These are phyloP conservation scores for Podila epicladia DNA, from an alignment of 192 early-diverging fungal genomes.

Conservation along the genomic window DNA sequence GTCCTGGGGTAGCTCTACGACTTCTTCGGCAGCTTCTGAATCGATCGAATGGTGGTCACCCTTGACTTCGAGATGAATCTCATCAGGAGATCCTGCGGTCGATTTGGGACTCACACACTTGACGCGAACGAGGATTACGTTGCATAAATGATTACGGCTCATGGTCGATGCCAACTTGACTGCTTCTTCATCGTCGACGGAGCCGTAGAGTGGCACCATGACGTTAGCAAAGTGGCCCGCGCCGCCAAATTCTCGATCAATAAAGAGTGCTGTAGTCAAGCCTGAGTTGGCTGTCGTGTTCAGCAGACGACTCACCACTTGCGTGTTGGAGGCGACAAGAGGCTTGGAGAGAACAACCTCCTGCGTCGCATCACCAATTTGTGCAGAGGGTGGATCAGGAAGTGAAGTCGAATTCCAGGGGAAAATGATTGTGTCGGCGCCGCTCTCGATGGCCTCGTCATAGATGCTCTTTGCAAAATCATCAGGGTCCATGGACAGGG, in stretches of 20 bases:
- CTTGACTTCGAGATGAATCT: conserved; percentile 13
- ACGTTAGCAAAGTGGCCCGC: conserved; percentile 34
- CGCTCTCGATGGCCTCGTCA: conserved; percentile 59
- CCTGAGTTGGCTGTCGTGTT: conserved; percentile 15
- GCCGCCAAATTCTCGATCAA: conserved; percentile 45
- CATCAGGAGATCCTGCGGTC: background rate
- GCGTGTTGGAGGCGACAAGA: conserved; percentile 31
- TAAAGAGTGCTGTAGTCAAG: conserved; percentile 30
- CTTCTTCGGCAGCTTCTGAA: conserved; percentile 10
- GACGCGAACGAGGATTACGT: conserved; percentile 28
- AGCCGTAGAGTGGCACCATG: conserved; percentile 46
- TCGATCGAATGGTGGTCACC: conserved; percentile 17
- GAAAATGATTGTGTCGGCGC: conserved; percentile 74
- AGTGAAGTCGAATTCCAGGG: conserved; percentile 64
- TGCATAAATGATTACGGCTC: conserved; percentile 31
- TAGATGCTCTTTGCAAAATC: conserved; percentile 77
- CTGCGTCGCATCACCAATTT: conserved; percentile 7
- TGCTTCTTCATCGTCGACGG: conserved; percentile 31
- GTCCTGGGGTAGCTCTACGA: conserved; percentile 18
- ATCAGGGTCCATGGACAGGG: conserved; percentile 61
- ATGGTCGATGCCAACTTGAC: conserved; percentile 32
- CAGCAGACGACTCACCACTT: conserved; percentile 25
- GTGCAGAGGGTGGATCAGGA: conserved; percentile 15
- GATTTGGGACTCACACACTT: background rate
- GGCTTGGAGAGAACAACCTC: conserved; percentile 18